Percentiles rank a stretch among this genome's conserved stretches.
Evolutionary conservation across 805 yeast species (phyloP).

Genomic region (Ogataea pignaliae): DNA sequence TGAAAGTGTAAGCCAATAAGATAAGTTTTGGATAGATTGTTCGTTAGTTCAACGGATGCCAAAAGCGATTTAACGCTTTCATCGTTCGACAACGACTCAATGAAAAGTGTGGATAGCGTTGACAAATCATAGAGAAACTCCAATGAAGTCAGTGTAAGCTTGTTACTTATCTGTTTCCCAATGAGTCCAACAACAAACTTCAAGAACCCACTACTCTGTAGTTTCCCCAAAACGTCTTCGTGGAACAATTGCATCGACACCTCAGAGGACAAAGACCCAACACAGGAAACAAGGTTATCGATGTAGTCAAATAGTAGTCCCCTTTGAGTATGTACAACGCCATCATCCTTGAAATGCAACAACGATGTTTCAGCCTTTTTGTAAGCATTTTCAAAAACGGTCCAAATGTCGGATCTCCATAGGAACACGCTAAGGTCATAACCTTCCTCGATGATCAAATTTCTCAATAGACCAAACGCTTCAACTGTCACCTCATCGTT

Average conservation of each 20-base stretch:
- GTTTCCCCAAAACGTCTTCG: slow-evolving; percentile 19
- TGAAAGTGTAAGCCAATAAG: slow-evolving; percentile 29
- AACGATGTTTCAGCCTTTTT: slow-evolving; percentile 48
- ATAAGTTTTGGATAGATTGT: slow-evolving; percentile 19
- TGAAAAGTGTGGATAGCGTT: slow-evolving; percentile 24
- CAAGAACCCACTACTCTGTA: slow-evolving; percentile 24
- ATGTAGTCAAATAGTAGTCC: slow-evolving; percentile 57
- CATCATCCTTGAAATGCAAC: slow-evolving; percentile 32
- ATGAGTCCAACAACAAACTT: slow-evolving; percentile 35
- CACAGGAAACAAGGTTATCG: slow-evolving; percentile 68
- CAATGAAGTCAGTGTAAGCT: slow-evolving; percentile 15
- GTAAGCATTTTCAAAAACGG: slow-evolving; percentile 48
- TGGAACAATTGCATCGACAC: slow-evolving; percentile 52
- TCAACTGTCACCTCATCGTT: slow-evolving; percentile 77
- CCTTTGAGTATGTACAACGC: slow-evolving; percentile 27
- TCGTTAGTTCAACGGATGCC: slow-evolving; percentile 4
- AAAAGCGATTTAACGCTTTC: slow-evolving; percentile 9
- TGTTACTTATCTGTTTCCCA: slow-evolving; percentile 29
- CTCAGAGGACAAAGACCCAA: slow-evolving; percentile 56
- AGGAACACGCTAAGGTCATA: slow-evolving; percentile 69
- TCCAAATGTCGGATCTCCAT: slow-evolving; percentile 80
- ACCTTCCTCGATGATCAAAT: slow-evolving; percentile 81
- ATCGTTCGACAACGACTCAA: slow-evolving; percentile 16
- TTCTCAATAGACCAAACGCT: slow-evolving; percentile 75
- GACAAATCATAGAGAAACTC: slow-evolving; percentile 29